Evolutionary conservation across 2,329 filamentous ascomycete species (phyloP).

Genomic region (Tolypocladium sp.): DNA sequence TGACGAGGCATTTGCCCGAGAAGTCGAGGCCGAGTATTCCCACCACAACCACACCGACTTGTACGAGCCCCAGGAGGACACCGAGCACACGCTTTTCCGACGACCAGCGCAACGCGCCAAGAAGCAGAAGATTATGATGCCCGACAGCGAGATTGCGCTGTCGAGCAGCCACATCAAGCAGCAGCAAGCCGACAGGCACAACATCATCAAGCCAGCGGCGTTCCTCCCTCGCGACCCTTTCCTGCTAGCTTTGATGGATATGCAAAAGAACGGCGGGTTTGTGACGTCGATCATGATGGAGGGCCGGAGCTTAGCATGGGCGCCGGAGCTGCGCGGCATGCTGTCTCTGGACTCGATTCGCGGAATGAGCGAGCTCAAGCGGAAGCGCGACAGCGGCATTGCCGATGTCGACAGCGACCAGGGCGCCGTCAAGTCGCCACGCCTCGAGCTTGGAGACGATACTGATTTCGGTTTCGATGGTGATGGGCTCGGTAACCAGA

Average conservation of each 20-base stretch:
- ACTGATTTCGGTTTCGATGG: conserved; percentile 42
- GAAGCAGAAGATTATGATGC: conserved; percentile 71
- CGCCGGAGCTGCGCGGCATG: conserved; percentile 85
- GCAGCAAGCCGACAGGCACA: conserved; percentile 76
- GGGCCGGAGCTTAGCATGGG: conserved; percentile 71
- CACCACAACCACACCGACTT: conserved; percentile 46
- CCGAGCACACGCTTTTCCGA: conserved; percentile 49
- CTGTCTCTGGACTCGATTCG: conserved; percentile 78
- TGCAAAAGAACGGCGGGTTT: conserved; percentile 87
- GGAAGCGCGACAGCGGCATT: conserved; percentile 84
- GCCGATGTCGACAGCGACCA: conserved; percentile 67
- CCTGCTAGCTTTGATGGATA: conserved; percentile 77
- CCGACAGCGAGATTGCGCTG: conserved; percentile 75
- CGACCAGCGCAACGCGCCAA: conserved; percentile 63
- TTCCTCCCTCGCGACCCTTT: conserved; percentile 85
- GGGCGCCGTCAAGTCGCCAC: conserved; percentile 57
- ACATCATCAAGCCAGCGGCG: conserved; percentile 72
- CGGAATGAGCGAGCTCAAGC: conserved; percentile 72
- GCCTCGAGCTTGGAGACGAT: conserved; percentile 59
- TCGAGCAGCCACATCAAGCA: conserved; percentile 71
- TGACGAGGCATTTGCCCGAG: conserved; percentile 51
- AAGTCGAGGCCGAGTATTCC: conserved; percentile 50
- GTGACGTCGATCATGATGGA: conserved; percentile 80
- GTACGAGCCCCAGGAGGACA: conserved; percentile 52
- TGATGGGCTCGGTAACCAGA: conserved; percentile 43